Percentiles rank a stretch among this genome's conserved stretches.
Conservation (phyloP, 345 rosid genomes). For the rapeseed (Brassica napus) region Da-Ae NC_063450.1:50178001-50178500, state of each 20-base stretch:
- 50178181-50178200: neutral
- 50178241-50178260: constrained; percentile 74
- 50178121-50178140: too few species aligned
- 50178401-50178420: too few species aligned
- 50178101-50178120: constrained; percentile 85
- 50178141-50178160: too few species aligned
- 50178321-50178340: neutral
- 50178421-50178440: neutral
- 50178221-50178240: constrained; percentile 56
- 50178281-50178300: constrained; percentile 46
- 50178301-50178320: neutral
- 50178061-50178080: constrained; percentile 98
- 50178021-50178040: constrained; percentile 97
- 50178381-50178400: neutral
- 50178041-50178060: constrained; percentile 94
- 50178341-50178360: neutral
- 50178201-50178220: neutral
- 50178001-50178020: constrained; percentile 92
- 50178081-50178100: constrained; percentile 98
- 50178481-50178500: neutral
- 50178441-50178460: neutral
- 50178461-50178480: neutral
- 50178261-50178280: constrained; percentile 59
- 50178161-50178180: neutral
- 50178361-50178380: neutral